Evolutionary conservation across 2,329 filamentous ascomycete genomes (phyloP).

Genomic region (Emydomyces testavorans): DNA sequence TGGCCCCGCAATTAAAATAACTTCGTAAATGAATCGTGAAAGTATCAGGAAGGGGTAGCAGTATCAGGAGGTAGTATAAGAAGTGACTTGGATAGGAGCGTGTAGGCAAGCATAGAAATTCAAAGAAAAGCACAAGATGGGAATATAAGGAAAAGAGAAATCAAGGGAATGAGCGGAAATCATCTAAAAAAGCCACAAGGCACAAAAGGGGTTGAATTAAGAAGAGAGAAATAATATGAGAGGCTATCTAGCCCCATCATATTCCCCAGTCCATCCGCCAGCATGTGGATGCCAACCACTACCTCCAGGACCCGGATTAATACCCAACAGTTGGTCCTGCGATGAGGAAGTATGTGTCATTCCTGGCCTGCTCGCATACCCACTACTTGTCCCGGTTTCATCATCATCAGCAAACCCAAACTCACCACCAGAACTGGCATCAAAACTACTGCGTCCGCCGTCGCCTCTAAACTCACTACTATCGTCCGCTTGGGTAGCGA

Average conservation of each 20-base stretch:
- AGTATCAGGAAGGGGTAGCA: no score
- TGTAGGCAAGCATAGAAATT: no score
- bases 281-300: conserved; percentile 7
- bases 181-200: background rate
- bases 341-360: conserved; percentile 21
- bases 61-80: no score
- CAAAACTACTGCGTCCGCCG: conserved; percentile 46
- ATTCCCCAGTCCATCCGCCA: conserved; percentile 11
- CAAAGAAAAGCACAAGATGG: no score
- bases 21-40: no score
- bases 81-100: no score
- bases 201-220: background rate
- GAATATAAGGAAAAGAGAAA: background rate
- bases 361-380: conserved; percentile 26
- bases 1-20: no score
- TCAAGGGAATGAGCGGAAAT: background rate
- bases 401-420: conserved; percentile 35
- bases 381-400: conserved; percentile 29
- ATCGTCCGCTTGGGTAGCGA: conserved; percentile 49
- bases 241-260: conserved; percentile 7
- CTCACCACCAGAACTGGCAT: conserved; percentile 36
- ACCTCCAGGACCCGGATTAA: conserved; percentile 20
- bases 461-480: conserved; percentile 41
- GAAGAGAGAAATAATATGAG: background rate
- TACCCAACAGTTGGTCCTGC: conserved; percentile 19